These are phyloP conservation scores for Aureobasidium sp. DNA, from an alignment of 2,329 filamentous ascomycete genomes.

Conservation along the genomic window DNA sequence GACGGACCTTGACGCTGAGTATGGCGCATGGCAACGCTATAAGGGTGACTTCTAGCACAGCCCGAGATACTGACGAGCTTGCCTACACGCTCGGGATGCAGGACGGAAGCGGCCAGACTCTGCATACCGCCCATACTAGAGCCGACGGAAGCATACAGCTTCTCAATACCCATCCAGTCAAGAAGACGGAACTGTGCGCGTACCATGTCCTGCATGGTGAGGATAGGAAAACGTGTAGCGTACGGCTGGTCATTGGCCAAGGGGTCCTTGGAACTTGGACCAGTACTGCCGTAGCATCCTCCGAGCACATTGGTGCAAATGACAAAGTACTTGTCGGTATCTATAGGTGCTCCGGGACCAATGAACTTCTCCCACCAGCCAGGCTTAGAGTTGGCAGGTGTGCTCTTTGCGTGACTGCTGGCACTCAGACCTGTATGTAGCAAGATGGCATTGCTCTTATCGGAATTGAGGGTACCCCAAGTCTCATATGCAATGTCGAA, in stretches of 20 bases:
- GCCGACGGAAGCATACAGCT: conserved; percentile 85
- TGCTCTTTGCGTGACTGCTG: conserved; percentile 95
- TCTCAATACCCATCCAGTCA: conserved; percentile 67
- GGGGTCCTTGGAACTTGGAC: conserved; percentile 80
- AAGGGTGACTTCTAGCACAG: conserved; percentile 89
- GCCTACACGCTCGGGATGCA: conserved; percentile 75
- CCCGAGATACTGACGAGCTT: conserved; percentile 85
- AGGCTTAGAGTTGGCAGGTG: conserved; percentile 73
- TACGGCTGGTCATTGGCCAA: conserved; percentile 53
- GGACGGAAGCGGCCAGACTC: conserved; percentile 74
- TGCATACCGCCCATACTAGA: conserved; percentile 99
- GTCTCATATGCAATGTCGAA: conserved; percentile 91
- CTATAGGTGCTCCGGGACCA: conserved; percentile 72
- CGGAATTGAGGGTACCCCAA: conserved; percentile 74
- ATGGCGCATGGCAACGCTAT: conserved; percentile 97
- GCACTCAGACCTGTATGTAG: conserved; percentile 91
- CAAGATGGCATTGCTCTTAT: conserved; percentile 82
- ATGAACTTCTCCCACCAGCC: conserved; percentile 99
- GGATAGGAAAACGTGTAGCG: conserved; percentile 87
- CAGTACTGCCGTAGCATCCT: conserved; percentile 92
- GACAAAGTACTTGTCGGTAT: conserved; percentile 86
- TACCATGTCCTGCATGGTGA: conserved; percentile 97
- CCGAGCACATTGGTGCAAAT: conserved; percentile 97
- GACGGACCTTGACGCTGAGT: conserved; percentile 70
- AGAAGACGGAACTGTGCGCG: conserved; percentile 87